Base-by-base conservation (phyloP, 2,329 filamentous ascomycete genomes). In the Didymosphaeria variabile region DNA sequence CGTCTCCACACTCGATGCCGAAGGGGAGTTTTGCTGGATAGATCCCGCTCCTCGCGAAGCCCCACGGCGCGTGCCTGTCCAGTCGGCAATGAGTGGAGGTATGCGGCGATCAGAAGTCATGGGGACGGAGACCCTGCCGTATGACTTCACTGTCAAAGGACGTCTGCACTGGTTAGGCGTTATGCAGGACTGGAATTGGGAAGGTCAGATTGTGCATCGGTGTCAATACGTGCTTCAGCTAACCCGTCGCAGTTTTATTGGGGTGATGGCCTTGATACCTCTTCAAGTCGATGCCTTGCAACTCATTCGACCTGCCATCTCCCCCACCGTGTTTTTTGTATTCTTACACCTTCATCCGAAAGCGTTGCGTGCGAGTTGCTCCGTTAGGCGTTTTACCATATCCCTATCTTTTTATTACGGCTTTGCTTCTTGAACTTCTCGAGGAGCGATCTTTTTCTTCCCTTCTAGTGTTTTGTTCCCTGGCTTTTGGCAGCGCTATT, bases 141-240 rank as follows among this genome's bases (percentile, higher is more conserved):
- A 80, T 57, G 86, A 89, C 54, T 84, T 87, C 69, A 90, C 88
- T 3, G 87, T 91, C n/a, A 83, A 86, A 64, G 89, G 89, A 3
- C 81, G 81, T 49, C 77, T 90, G 69, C 89, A 91, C 76, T 91
- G 89, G 89, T 80, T 90, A 9, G 87, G 88, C 40, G 88, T 91
- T 45, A 91, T 91, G 89, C 85, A 85, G 63, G 88, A 91, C 67
- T 90, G 87, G 87, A 80, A 83, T n/a, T 91, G 89, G 88, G 88
- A 91, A 83, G 85, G 88, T 90, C 79, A 79, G 84, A 80, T 50
- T 9, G 4, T 44, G 17, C n/a, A 40, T 5, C 45, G 26, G 12
- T 44, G 13, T 47, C 26, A 9, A 15, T 17, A 44, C 36, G 3
- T 52, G 5, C 15, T 32, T 19, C 31, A 47, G 51, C 64, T 70